Conservation (phyloP, 306 rosid species). For the Prunus mongolica region DNA sequence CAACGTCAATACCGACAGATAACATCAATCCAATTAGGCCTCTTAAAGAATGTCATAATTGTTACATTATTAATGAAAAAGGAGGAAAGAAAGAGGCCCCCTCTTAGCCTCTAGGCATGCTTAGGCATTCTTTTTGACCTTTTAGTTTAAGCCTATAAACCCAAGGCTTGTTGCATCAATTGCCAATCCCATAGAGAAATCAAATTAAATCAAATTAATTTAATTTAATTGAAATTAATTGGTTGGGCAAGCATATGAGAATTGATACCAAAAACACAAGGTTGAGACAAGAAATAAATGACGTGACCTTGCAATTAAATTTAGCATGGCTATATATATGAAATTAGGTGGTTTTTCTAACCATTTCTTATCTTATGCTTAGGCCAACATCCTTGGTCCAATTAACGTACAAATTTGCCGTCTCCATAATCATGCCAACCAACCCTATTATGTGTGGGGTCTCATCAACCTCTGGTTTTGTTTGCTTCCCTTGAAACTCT, state of each 20-base stretch:
- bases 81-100: neutral
- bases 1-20: conserved; percentile 23
- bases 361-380: neutral
- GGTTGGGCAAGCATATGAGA: neutral
- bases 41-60: neutral
- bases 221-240: neutral
- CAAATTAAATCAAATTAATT: neutral
- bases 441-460: neutral
- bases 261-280: neutral
- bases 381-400: conserved; percentile 2
- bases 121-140: neutral
- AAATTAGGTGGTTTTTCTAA: neutral
- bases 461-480: neutral
- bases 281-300: neutral
- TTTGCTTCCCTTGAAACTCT: neutral
- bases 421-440: neutral
- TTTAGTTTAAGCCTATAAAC: neutral
- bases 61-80: neutral
- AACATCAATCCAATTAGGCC: conserved; percentile 27
- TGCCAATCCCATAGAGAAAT: too few species aligned
- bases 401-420: neutral
- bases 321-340: neutral
- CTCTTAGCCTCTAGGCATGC: neutral
- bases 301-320: neutral
- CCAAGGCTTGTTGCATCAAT: neutral